phyloP scores from a whole-genome alignment of 306 rosid genomes.

The Erythrophleum fordii region DNA sequence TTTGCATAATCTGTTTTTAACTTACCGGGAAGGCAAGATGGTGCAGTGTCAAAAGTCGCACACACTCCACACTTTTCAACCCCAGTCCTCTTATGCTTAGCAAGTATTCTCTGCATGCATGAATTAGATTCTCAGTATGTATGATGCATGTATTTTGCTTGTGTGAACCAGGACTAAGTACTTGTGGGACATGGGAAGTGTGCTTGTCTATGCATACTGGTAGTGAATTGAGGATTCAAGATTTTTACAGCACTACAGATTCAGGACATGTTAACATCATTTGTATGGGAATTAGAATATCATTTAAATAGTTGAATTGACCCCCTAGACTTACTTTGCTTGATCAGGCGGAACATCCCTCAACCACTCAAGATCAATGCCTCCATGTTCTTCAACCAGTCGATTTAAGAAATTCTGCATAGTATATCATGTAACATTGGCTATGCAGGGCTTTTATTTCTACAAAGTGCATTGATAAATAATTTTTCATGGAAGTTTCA shows the following conservation, averaged over 20 bases:
- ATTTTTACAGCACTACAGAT: conserved; percentile 23
- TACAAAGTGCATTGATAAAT: conserved; percentile 22
- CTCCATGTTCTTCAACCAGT: conserved; percentile 82
- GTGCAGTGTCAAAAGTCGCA: conserved; percentile 96
- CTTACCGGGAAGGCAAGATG: conserved; percentile 99
- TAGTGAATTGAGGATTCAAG: conserved; percentile 28
- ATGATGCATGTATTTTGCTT: conserved; percentile 19
- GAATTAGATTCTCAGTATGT: conserved; percentile 20
- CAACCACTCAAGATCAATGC: conserved; percentile 91
- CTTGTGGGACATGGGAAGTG: neutral
- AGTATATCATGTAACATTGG: conserved; percentile 43
- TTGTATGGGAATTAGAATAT: conserved; percentile 24
- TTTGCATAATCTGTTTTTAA: conserved; percentile 35
- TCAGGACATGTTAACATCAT: conserved; percentile 24
- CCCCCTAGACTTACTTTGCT: conserved; percentile 76
- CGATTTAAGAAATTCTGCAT: conserved; percentile 88
- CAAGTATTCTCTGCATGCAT: conserved; percentile 80
- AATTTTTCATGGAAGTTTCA: conserved; percentile 18
- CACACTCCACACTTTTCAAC: conserved; percentile 98
- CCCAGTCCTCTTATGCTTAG: conserved; percentile 95
- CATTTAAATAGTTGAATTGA: conserved; percentile 36
- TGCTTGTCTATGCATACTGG: conserved; percentile 2
- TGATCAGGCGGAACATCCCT: conserved; percentile 97
- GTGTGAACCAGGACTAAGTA: conserved; percentile 10
- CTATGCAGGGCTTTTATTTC: conserved; percentile 27